Evolutionary conservation across 2,329 filamentous ascomycete genomes (phyloP).

Genomic region (Akanthomyces uredinophilus): DNA sequence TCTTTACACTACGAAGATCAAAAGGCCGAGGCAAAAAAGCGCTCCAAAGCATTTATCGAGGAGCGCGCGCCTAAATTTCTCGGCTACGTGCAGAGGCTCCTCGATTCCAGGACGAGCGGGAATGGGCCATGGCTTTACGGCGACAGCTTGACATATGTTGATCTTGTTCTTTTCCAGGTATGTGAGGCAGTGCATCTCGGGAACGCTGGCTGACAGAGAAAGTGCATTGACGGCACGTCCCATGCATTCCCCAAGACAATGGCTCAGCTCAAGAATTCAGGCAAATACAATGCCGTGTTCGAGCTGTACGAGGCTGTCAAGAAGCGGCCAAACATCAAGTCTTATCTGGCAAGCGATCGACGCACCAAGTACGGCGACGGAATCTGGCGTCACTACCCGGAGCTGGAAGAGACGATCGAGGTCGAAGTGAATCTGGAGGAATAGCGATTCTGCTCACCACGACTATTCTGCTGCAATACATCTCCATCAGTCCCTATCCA

Average conservation of each 20-base stretch:
- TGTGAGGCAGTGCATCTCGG: slow-evolving; percentile 14
- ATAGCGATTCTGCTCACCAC: background rate
- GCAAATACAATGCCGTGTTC: slow-evolving; percentile 58
- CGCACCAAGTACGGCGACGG: slow-evolving; percentile 58
- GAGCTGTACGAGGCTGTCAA: slow-evolving; percentile 59
- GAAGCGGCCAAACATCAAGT: slow-evolving; percentile 58
- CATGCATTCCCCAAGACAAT: slow-evolving; percentile 69
- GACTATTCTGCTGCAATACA: too few species aligned
- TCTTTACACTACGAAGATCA: slow-evolving; percentile 68
- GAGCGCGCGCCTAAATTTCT: slow-evolving; percentile 68
- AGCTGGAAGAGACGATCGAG: slow-evolving; percentile 51
- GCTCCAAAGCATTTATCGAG: slow-evolving; percentile 52
- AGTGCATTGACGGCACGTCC: slow-evolving; percentile 52
- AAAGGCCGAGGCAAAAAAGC: slow-evolving; percentile 58
- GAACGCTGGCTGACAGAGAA: background rate
- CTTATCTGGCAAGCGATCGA: slow-evolving; percentile 62
- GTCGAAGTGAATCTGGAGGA: background rate
- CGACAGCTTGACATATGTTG: slow-evolving; percentile 61
- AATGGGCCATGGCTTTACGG: slow-evolving; percentile 64
- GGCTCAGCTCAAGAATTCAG: slow-evolving; percentile 45
- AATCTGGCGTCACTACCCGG: slow-evolving; percentile 67
- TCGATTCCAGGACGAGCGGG: slow-evolving; percentile 50
- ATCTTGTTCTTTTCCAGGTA: slow-evolving; percentile 69
- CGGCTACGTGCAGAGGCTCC: slow-evolving; percentile 62
- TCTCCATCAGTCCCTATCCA: too few species aligned